Percentiles rank a stretch among this genome's conserved stretches.
Conservation (phyloP, 2,329 filamentous ascomycete genomes). For the Talaromyces funiculosus region DNA sequence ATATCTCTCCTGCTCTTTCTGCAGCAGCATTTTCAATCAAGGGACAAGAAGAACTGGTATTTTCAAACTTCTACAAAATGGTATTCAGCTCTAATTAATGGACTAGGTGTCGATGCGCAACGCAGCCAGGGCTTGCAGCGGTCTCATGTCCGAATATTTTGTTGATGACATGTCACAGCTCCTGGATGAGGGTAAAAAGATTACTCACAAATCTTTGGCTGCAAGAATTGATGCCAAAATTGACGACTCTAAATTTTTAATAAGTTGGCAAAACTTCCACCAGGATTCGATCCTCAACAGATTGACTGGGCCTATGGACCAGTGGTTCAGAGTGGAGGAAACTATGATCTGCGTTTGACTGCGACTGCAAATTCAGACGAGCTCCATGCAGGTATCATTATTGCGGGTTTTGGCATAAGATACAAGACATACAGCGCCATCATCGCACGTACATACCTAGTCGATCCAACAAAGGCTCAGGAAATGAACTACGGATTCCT, state of each 20-base stretch:
- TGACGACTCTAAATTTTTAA: constrained; percentile 89
- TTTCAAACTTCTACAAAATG: not conserved
- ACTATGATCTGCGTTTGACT: constrained; percentile 81
- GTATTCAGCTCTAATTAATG: not conserved
- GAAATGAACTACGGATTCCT: constrained; percentile 92
- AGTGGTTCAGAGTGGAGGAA: constrained; percentile 89
- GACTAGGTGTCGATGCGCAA: constrained; percentile 78
- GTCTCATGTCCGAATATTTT: constrained; percentile 92
- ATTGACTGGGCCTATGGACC: constrained; percentile 93
- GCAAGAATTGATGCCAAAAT: constrained; percentile 86
- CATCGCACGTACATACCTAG: constrained; percentile 88
- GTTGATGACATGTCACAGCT: constrained; percentile 97
- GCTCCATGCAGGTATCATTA: constrained; percentile 86
- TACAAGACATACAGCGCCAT: constrained; percentile 95
- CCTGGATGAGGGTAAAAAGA: constrained; percentile 93
- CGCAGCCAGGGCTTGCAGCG: constrained; percentile 87
- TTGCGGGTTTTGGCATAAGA: constrained; percentile 82
- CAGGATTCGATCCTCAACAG: constrained; percentile 79
- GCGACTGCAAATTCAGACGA: constrained; percentile 74
- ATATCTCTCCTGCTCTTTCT: constrained; percentile 77
- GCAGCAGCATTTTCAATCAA: constrained; percentile 82
- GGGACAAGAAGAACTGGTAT: constrained; percentile 80
- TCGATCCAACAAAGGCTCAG: constrained; percentile 94
- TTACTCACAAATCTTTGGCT: constrained; percentile 81
- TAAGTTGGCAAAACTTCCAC: constrained; percentile 70